Evolutionary conservation across 441 rosid genomes (phyloP).

Genomic region (Gossypium laxum): DNA sequence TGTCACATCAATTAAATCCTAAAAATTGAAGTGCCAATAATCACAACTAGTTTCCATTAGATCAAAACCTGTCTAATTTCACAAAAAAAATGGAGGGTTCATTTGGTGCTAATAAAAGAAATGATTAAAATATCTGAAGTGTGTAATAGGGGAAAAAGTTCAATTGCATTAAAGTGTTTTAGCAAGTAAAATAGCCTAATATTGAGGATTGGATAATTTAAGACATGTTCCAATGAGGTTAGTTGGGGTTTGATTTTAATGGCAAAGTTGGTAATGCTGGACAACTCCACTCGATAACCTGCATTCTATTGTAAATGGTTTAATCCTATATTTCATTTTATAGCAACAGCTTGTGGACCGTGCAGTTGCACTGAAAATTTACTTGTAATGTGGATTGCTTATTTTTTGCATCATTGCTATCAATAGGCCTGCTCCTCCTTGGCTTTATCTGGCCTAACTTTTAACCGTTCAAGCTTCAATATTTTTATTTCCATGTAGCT

Average conservation of each 20-base stretch:
- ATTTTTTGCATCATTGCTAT: no score
- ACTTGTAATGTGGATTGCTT: not conserved
- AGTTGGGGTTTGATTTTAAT: not conserved
- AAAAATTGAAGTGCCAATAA: not conserved
- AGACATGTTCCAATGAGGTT: not conserved
- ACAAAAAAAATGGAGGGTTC: not conserved
- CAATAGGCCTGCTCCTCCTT: not conserved
- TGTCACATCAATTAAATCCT: not conserved
- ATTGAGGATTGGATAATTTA: not conserved
- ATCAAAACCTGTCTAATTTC: not conserved
- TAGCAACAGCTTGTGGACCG: not conserved
- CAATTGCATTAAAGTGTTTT: not conserved
- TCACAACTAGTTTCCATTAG: not conserved
- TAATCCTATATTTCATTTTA: not conserved
- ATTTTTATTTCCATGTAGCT: not conserved
- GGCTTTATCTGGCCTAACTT: not conserved
- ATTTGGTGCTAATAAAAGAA: not conserved
- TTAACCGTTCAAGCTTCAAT: not conserved
- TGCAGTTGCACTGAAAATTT: not conserved
- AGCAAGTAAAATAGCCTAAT: not conserved
- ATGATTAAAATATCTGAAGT: not conserved
- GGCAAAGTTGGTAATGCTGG: not conserved
- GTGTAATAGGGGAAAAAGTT: not conserved
- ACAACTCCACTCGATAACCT: not conserved
- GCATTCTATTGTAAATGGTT: not conserved